phyloP scores from a whole-genome alignment of 2,329 filamentous ascomycete genomes.

The Neonectria ditissima region DNA sequence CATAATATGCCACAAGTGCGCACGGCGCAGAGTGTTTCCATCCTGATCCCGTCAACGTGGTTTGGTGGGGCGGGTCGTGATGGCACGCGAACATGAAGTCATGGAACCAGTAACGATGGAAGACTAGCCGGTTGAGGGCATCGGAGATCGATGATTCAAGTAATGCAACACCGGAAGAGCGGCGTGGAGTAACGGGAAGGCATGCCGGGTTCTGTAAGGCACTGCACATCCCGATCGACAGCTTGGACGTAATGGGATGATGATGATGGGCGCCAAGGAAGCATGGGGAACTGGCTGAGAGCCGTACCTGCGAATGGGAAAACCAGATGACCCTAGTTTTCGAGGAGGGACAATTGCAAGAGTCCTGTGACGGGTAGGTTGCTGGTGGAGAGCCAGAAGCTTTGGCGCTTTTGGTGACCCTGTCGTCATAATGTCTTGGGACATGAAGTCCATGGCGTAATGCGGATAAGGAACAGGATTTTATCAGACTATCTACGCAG shows the following conservation, averaged over 20 bases:
- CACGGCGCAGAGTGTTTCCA: neutral
- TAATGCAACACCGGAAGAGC: constrained; percentile 11
- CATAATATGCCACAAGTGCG: constrained; percentile 23
- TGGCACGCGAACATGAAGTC: constrained; percentile 25
- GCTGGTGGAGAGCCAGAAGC: neutral
- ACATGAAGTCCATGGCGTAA: constrained; percentile 6
- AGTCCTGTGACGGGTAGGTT: neutral
- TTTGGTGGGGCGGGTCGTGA: constrained; percentile 30
- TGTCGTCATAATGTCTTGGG: constrained; percentile 3
- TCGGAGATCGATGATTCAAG: constrained; percentile 12
- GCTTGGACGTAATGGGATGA: constrained; percentile 3
- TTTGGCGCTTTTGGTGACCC: neutral
- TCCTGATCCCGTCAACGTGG: constrained; percentile 25
- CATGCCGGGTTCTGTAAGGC: constrained; percentile 13
- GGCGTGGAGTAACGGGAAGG: constrained; percentile 8
- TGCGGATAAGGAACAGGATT: neutral
- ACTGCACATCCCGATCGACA: constrained; percentile 18
- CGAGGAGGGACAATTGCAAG: neutral
- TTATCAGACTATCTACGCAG: too few relatives aligned
- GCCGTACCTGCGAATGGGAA: neutral
- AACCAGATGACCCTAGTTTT: neutral
- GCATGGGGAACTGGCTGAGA: neutral
- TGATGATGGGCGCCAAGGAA: constrained; percentile 5
- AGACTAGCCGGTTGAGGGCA: constrained; percentile 4
- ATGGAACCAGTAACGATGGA: constrained; percentile 17